phyloP scores from a whole-genome alignment of 768 basidiomycete genomes.

The Cystofilobasidium bisporidii region DNA sequence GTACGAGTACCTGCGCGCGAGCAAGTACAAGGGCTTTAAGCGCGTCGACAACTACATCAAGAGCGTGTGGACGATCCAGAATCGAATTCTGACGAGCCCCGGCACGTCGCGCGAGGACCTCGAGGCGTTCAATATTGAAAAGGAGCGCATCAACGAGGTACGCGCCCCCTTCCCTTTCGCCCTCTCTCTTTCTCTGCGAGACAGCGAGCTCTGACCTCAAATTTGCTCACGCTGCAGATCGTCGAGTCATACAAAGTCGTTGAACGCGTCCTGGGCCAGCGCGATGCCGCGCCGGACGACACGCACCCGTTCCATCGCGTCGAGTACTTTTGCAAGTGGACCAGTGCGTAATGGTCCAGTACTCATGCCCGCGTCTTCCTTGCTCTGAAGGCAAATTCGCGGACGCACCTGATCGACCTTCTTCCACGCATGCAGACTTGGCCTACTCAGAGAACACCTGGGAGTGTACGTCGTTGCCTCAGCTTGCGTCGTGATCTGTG shows the following conservation, averaged over 20 bases:
- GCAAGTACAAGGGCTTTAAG: constrained; percentile 82
- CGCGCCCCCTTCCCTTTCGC: neutral
- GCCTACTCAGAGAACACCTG: constrained; percentile 93
- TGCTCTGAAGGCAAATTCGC: no score
- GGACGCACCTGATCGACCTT: no score
- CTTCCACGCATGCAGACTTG: constrained; percentile 42
- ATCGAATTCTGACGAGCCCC: constrained; percentile 54
- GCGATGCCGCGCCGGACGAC: constrained; percentile 44
- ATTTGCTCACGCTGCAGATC: constrained; percentile 19
- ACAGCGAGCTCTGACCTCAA: no score
- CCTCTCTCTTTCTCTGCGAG: no score
- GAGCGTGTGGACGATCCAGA: constrained; percentile 50
- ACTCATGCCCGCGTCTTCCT: neutral
- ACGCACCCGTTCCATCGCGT: constrained; percentile 32
- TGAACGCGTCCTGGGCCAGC: constrained; percentile 76
- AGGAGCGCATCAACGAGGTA: constrained; percentile 83
- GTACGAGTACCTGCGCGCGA: constrained; percentile 76
- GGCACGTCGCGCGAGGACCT: constrained; percentile 73
- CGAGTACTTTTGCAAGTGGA: constrained; percentile 92
- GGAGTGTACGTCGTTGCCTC: constrained; percentile 53
- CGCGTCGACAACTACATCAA: constrained; percentile 99
- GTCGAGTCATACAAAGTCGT: constrained; percentile 82
- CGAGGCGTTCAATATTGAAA: constrained; percentile 78
- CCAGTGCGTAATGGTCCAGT: constrained; percentile 42
- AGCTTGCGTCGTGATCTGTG: no score